A percentile compares a stretch with the other conserved stretches of the same genome.
Evolutionary conservation across 2,329 filamentous ascomycete species (phyloP).

Genomic region (Epichloe uncinata): DNA sequence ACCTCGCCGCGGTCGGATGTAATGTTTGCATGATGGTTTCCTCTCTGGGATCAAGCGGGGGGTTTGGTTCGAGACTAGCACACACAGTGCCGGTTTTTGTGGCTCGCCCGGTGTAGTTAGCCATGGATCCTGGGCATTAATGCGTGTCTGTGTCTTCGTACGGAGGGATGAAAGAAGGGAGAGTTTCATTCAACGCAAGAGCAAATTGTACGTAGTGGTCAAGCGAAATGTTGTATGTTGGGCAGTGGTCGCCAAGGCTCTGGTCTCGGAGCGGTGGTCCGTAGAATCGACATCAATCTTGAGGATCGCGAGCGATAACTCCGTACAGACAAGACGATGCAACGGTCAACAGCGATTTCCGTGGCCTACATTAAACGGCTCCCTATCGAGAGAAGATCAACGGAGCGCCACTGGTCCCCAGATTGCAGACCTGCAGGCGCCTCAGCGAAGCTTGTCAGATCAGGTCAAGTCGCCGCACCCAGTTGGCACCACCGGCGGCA

Average conservation of each 20-base stretch:
- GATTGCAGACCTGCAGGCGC: neutral
- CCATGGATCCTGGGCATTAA: neutral
- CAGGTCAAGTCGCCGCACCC: neutral
- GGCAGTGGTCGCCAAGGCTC: neutral
- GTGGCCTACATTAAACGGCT: no score
- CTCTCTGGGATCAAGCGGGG: conserved; percentile 1
- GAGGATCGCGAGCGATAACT: neutral
- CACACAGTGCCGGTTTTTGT: conserved; percentile 1
- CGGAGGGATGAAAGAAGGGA: neutral
- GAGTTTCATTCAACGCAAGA: neutral
- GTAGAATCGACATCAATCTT: no score
- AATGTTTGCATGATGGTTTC: conserved; percentile 2
- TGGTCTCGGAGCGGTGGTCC: neutral
- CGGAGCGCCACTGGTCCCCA: neutral
- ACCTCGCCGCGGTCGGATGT: conserved; percentile 1
- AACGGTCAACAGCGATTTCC: no score
- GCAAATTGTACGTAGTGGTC: neutral
- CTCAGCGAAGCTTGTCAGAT: no score
- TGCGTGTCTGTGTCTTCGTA: neutral
- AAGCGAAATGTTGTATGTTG: neutral
- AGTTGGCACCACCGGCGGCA: neutral
- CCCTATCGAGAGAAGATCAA: neutral
- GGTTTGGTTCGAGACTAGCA: neutral
- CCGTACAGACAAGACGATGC: neutral
- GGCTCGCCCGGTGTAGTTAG: neutral